A percentile compares a stretch with the other conserved stretches of the same genome.
Evolutionary conservation across 495 filamentous ascomycete genomes (phyloP).

Genomic region (Hamigera avellanea): DNA sequence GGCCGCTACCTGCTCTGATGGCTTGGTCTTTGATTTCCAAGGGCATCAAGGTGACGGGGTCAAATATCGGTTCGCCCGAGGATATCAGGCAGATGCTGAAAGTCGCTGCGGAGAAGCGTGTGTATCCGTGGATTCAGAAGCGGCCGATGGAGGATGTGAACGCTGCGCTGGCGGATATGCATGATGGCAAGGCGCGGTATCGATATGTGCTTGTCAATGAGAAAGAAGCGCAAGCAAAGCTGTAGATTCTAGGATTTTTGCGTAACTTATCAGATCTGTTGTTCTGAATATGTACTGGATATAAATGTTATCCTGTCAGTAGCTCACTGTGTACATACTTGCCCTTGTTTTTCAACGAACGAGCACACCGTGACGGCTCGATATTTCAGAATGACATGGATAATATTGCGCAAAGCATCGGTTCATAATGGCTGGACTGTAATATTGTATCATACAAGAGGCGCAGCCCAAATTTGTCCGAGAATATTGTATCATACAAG

Average conservation of each 20-base stretch:
- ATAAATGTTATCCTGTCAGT: too few relatives aligned
- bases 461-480: too few relatives aligned
- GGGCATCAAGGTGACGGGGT: conserved; percentile 60
- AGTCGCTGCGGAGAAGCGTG: conserved; percentile 61
- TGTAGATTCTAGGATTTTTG: conserved; percentile 8
- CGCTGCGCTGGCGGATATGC: conserved; percentile 55
- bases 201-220: conserved; percentile 65
- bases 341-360: too few relatives aligned
- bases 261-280: too few relatives aligned
- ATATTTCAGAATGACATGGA: too few relatives aligned
- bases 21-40: conserved; percentile 62
- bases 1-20: conserved; percentile 46
- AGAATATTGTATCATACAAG: too few relatives aligned
- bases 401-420: too few relatives aligned
- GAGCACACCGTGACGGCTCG: too few relatives aligned
- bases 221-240: conserved; percentile 21
- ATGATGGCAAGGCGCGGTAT: conserved; percentile 59
- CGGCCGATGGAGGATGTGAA: conserved; percentile 65
- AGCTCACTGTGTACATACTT: too few relatives aligned
- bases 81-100: conserved; percentile 74
- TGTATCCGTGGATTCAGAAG: conserved; percentile 64
- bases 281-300: too few relatives aligned
- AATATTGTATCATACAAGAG: too few relatives aligned
- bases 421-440: too few relatives aligned
- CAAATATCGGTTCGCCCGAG: conserved; percentile 56